Base-by-base conservation (phyloP, 2,329 filamentous ascomycete genomes). In the Verticillium dahliae region DNA sequence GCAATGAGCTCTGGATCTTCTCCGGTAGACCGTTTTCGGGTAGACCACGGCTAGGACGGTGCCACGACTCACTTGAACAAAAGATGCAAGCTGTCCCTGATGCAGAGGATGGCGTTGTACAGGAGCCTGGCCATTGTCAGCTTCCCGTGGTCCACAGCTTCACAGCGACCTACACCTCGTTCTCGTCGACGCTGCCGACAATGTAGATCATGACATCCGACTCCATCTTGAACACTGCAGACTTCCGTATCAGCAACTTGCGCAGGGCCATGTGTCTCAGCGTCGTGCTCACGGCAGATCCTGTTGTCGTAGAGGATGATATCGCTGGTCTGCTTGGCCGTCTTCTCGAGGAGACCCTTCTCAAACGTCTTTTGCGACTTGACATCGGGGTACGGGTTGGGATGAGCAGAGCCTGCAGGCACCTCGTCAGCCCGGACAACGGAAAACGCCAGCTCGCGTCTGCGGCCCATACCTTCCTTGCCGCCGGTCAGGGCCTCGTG, bases 251-350 rank as follows among this genome's bases (percentile, higher is more conserved):
- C 54, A 56, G 54, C 27, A 34, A 14, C 7, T 22, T 35, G 89
- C 61, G 98, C 92, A 64, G n/a, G 27, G 6, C 9, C n/a, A 11
- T 50, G 7, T 4, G n/a, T 11, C 7, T 13, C 45, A 18, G 9
- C 3, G 22, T 27, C 9, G n/a, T 11, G 45, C 45, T 50, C 45
- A 50, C 45, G 18, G 45, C 45, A 50, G 18, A 99, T 90, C 70
- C 92, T 87, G 79, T 96, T 96, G 78, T 99, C 95, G 79, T 97
- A 98, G 61, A 99, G 86, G 69, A 99, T 96, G 70, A 99, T 95
- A 79, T 98, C 95, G 69, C 90, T 92, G 14, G 87, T 93, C 79
- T 96, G 92, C 82, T 98, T 99, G 68, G 90, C 89, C 15, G 95
- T 98, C 84, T 99, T 98, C 71, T 97, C 89, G 63, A 97, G 80